These are phyloP conservation scores for Aphanomyces astaci DNA, from an alignment of 352 stramenopile genomes.

Conservation along the genomic window DNA sequence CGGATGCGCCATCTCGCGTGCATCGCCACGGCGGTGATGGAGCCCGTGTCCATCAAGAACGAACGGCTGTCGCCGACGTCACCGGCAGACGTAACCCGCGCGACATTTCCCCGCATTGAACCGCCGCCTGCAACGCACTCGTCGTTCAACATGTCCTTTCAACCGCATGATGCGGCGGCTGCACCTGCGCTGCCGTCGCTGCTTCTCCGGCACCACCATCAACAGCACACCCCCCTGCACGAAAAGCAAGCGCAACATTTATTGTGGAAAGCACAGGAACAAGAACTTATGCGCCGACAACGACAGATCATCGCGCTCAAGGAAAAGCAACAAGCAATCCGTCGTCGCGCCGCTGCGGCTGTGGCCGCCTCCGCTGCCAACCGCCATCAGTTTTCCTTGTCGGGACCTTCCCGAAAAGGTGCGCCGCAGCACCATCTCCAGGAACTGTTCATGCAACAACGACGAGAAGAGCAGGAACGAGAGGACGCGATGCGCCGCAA, in stretches of 20 bases:
- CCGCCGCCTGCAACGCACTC: background rate
- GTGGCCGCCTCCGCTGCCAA: background rate
- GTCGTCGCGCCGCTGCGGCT: background rate
- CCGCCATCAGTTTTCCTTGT: background rate
- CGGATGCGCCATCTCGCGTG: slow-evolving; percentile 5
- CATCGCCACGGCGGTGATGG: slow-evolving; percentile 6
- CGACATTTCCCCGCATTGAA: background rate
- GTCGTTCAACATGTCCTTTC: background rate
- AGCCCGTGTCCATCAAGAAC: background rate
- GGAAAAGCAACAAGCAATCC: slow-evolving; percentile 5
- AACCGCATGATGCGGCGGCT: background rate
- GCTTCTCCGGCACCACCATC: background rate
- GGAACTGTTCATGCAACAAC: slow-evolving; percentile 16
- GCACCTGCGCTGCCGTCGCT: background rate
- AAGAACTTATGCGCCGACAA: slow-evolving; percentile 22
- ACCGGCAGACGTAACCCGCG: background rate
- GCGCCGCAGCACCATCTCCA: slow-evolving; percentile 10
- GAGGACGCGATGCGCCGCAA: slow-evolving; percentile 3
- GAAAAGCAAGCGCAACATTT: slow-evolving; percentile 4
- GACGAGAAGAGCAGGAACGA: background rate
- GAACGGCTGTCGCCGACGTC: background rate
- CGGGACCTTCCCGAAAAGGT: background rate
- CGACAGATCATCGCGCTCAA: slow-evolving; percentile 14
- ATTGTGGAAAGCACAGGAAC: slow-evolving; percentile 8
- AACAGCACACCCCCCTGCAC: background rate